Evolutionary conservation across 2,329 filamentous ascomycete genomes (phyloP), one percentile per base, ranked within the genome.

Genomic region (Hypoxylon sp.): DNA sequence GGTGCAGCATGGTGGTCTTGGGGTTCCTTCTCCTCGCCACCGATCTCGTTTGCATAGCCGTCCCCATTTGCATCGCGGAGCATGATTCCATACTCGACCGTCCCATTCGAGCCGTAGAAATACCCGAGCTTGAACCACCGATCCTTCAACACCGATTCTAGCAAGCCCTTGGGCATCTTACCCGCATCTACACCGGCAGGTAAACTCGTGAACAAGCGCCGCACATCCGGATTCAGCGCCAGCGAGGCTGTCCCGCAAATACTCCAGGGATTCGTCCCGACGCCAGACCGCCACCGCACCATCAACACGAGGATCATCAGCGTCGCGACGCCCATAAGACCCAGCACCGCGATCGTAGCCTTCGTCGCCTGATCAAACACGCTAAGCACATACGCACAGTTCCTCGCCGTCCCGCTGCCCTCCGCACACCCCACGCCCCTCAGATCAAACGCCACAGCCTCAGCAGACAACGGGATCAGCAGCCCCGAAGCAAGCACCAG

Each of bases 251-350:
- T 71, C 5, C 78, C 75, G 17, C 75, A 76, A 17, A 80, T 79
- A 46, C 76, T 79, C 79, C 79, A 80, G 1, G 79, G 79, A 45
- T 80, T 80, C 0, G 76, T 71, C 3, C 69, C 58, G 2, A 80
- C 76, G 1, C 79, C 78, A 0, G 77, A 75, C 13, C 60, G 62
- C 79, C 79, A 80, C 14, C 69, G 65, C 5, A 55, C 50, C 0
- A 80, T 61, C 9, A 75, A 63, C 3, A 74, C 23, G 4, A 77
- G 14, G 3, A 79, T 50, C 2, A 76, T 4, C 3, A 78, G 23
- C 0, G 74, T 60, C 9, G 76, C 53, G 5, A 78, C 21, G 1
- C 64, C 67, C 76, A 80, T 79, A 32, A 75, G 25, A 0, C 34
- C 74, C 1, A 80, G 63, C 7, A 81, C 43, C 0, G 32, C 75